Conservation (phyloP, 1,139 yeast genomes). For the Saccharomyces hybrid region DNA sequence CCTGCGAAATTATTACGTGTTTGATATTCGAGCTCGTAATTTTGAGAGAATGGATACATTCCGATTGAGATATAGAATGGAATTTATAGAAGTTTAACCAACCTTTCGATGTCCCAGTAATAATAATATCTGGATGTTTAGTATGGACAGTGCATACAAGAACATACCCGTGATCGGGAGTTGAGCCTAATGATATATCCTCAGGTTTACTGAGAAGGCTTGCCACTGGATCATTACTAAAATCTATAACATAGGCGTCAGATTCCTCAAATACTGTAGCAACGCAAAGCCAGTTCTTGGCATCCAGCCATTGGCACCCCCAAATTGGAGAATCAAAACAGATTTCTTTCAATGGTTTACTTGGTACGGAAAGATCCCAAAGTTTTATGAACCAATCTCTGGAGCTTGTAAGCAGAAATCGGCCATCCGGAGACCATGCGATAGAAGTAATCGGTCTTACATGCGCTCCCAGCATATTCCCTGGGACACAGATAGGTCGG, state of each 20-base stretch:
- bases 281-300: constrained; percentile 14
- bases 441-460: constrained; percentile 68
- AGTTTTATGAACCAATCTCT: constrained; percentile 78
- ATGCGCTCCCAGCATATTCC: constrained; percentile 52
- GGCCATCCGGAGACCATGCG: constrained; percentile 70
- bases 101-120: constrained; percentile 79
- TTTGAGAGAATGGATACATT: constrained; percentile 44
- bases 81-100: constrained; percentile 47
- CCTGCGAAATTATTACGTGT: constrained; percentile 54
- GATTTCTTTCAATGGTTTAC: constrained; percentile 69
- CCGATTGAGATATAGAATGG: not conserved
- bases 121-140: constrained; percentile 40
- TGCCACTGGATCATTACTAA: constrained; percentile 39
- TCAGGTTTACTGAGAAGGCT: constrained; percentile 30
- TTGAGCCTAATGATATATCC: constrained; percentile 10
- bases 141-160: constrained; percentile 31
- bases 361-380: constrained; percentile 61
- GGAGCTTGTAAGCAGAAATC: constrained; percentile 64
- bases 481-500: constrained; percentile 34
- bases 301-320: constrained; percentile 25
- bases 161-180: constrained; percentile 26
- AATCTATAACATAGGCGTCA: constrained; percentile 44
- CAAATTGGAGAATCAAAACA: constrained; percentile 45
- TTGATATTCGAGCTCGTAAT: constrained; percentile 68
- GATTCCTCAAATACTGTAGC: constrained; percentile 37